Percentiles rank a stretch among this genome's conserved stretches.
phyloP scores from a whole-genome alignment of 164 flowering plant genomes.

The Vitis riparia region DNA sequence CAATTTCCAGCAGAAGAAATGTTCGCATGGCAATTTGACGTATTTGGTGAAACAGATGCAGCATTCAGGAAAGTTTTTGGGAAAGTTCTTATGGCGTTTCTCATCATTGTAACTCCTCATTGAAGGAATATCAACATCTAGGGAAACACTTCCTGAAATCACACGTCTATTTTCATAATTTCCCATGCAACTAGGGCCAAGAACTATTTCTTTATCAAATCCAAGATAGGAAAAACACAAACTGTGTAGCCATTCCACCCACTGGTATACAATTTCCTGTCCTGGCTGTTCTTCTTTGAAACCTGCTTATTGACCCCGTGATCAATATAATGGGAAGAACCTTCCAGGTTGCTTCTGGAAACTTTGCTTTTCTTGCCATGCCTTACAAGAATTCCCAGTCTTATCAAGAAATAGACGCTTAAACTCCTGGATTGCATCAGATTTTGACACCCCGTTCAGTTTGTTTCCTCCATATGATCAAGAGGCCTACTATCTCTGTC shows the following conservation, averaged over 20 bases:
- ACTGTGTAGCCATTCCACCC: constrained; percentile 81
- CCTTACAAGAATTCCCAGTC: constrained; percentile 94
- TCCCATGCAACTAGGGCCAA: constrained; percentile 55
- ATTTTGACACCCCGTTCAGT: constrained; percentile 69
- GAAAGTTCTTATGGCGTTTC: constrained; percentile 55
- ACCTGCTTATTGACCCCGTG: constrained; percentile 74
- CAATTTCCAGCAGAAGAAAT: constrained; percentile 82
- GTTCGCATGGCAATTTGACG: constrained; percentile 72
- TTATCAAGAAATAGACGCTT: constrained; percentile 86
- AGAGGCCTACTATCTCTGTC: no score
- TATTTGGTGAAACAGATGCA: constrained; percentile 80
- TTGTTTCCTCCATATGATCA: constrained; percentile 59
- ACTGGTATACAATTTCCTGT: constrained; percentile 55
- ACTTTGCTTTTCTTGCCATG: constrained; percentile 71
- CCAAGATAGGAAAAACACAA: constrained; percentile 70
- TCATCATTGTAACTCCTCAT: constrained; percentile 69
- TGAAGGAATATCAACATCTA: constrained; percentile 61
- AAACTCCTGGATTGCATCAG: constrained; percentile 78
- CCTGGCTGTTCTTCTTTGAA: constrained; percentile 50
- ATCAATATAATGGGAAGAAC: constrained; percentile 92
- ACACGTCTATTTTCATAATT: constrained; percentile 63
- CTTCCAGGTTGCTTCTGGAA: constrained; percentile 88
- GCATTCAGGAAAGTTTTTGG: constrained; percentile 62
- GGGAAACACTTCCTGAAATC: constrained; percentile 58
- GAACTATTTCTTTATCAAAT: constrained; percentile 45